Evolutionary conservation across 345 rosid genomes (phyloP), one percentile per base, ranked within the genome.

Genomic region (Eucalyptus regnans): DNA sequence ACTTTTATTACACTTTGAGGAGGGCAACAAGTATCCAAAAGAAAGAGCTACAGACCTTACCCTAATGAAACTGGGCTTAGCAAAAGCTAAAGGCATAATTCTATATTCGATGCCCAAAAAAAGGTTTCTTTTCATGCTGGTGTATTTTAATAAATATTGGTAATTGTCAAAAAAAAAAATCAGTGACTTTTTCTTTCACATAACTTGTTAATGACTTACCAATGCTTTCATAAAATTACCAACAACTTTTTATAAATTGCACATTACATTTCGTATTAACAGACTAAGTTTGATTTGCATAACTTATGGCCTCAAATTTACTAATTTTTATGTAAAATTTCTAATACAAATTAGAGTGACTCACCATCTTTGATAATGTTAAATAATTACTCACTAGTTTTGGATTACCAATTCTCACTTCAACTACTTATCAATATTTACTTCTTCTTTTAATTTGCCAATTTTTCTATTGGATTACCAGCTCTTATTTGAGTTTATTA

Each of bases 371-470:
- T 62, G 7, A 13, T 62, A 0, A 12, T 62, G 1, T 62, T 62
- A 27, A 29, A 29, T 29, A 12, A 29, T 27, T 12, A 6, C n/a
- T 1, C 1, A 6, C 16, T 12, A 29, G 4, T 27, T 62, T 62
- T 62, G 16, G 12, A 29, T 12, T 29, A 62, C 0, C 33, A 12
- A 29, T 0, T 62, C 4, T 62, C 1, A 27, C 68, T 62, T 27
- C 0, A 62, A 0, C 0, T 27, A 62, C 4, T 62, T 27, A 62
- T 0, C n/a, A 58, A 23, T 0, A 0, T 58, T 56, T 9, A 58
- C n/a, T 58, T 27, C 17, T 27, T 12, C 68, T 2, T 62, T 62
- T 1, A 62, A 62, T 29, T 62, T 62, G 16, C 68, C 68, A 62
- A 62, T 4, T 62, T 29, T 62, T 60, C 33, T 27, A 62, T 29